Evolutionary conservation across 495 filamentous ascomycete species (phyloP).

Genomic region (Hypoxylon trugodes): DNA sequence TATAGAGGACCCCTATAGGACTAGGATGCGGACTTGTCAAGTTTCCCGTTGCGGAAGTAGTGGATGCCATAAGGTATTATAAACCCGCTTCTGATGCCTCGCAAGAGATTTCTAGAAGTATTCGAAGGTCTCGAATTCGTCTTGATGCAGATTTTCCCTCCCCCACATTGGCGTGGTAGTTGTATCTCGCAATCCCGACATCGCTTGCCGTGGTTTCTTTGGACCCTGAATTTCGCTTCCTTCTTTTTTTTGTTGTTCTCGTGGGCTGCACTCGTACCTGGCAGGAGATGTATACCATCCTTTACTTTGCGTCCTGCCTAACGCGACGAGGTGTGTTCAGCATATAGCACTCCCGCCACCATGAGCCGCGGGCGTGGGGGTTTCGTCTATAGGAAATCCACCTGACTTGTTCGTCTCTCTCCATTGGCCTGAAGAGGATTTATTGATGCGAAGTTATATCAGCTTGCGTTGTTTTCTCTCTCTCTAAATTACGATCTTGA

Average conservation of each 20-base stretch:
- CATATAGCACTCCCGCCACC: no score
- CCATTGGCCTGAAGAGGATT: background rate
- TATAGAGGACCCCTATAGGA: no score
- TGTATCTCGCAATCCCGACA: constrained; percentile 2
- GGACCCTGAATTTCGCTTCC: no score
- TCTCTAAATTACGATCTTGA: no score
- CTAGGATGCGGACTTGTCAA: background rate
- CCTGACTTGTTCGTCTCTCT: background rate
- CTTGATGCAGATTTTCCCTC: background rate
- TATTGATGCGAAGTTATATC: background rate
- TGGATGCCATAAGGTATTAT: constrained; percentile 7
- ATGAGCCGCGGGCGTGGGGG: no score
- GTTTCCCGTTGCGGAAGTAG: background rate
- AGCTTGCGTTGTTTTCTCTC: background rate
- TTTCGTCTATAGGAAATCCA: background rate
- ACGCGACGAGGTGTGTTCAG: no score
- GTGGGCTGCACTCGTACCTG: background rate
- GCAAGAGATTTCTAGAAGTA: background rate
- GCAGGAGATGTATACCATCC: background rate
- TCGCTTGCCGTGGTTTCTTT: constrained; percentile 7
- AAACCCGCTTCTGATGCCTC: constrained; percentile 1
- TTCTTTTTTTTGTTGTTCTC: background rate
- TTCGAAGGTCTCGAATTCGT: constrained; percentile 4
- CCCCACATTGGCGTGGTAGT: background rate
- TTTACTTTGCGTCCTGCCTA: no score